These are phyloP conservation scores for Chalaropsis thielavioides DNA, from an alignment of 2,329 filamentous ascomycete species.

Conservation along the genomic window DNA sequence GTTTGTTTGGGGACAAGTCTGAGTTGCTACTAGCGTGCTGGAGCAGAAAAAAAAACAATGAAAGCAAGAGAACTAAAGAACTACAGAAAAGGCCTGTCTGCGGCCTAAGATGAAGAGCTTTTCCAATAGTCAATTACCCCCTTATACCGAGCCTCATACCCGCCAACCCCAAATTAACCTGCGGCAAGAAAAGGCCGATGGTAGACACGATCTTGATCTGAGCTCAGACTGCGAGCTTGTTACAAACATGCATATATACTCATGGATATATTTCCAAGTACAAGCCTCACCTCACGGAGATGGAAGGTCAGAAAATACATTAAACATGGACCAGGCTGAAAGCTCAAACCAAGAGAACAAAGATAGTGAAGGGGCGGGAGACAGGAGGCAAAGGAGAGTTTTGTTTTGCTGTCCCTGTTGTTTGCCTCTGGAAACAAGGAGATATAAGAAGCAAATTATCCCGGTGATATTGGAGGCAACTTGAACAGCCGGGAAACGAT, in stretches of 20 bases:
- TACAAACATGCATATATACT: background rate
- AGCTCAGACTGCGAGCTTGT: background rate
- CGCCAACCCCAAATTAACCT: background rate
- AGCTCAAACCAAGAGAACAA: background rate
- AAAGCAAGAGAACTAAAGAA: no score
- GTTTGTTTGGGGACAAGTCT: no score
- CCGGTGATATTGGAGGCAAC: background rate
- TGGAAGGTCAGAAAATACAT: background rate
- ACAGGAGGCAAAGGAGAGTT: background rate
- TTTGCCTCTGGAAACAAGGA: background rate
- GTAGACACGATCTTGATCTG: background rate
- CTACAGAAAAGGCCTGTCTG: no score
- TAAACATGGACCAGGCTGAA: background rate
- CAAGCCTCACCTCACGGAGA: background rate
- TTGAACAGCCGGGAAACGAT: background rate
- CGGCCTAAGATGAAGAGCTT: background rate
- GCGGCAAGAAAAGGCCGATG: background rate
- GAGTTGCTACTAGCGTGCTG: no score
- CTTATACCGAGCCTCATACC: background rate
- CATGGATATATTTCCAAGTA: background rate
- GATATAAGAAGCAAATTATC: background rate
- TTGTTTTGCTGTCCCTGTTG: background rate
- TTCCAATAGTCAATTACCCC: background rate
- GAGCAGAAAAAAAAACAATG: no score
- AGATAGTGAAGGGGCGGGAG: background rate